A percentile compares a stretch with the other conserved stretches of the same genome.
Conservation (phyloP, 2,329 filamentous ascomycete species). For the Curvularia eragrostidis region DNA sequence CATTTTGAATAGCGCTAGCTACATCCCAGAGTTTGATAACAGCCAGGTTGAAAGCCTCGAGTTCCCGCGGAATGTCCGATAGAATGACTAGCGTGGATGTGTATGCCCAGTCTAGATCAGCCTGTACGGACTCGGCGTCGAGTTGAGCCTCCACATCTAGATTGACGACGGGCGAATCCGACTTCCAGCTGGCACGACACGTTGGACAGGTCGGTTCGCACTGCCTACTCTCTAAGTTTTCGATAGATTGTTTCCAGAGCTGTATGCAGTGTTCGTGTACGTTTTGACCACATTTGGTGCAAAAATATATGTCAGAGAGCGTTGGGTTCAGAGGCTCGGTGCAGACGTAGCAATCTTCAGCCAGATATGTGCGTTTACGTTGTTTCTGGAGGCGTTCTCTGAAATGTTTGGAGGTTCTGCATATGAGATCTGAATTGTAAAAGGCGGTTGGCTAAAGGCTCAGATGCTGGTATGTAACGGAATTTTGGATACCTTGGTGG, state of each 20-base stretch:
- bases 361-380: slow-evolving; percentile 16
- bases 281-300: slow-evolving; percentile 27
- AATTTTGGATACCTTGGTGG: slow-evolving; percentile 18
- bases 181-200: slow-evolving; percentile 23
- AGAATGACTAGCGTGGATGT: slow-evolving; percentile 3
- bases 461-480: background rate
- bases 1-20: background rate
- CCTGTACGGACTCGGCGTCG: slow-evolving; percentile 9
- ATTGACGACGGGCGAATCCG: background rate
- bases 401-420: slow-evolving; percentile 26
- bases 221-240: background rate
- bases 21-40: background rate
- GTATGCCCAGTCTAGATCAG: slow-evolving; percentile 28
- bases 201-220: slow-evolving; percentile 18
- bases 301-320: slow-evolving; percentile 22
- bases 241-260: slow-evolving; percentile 1
- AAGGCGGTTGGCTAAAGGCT: background rate
- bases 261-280: slow-evolving; percentile 25
- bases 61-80: background rate
- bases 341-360: slow-evolving; percentile 30
- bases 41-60: background rate
- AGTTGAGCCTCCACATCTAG: slow-evolving; percentile 1
- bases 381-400: slow-evolving; percentile 19
- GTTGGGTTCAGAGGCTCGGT: slow-evolving; percentile 14
- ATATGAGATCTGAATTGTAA: slow-evolving; percentile 25